Evolutionary conservation across 371 early-diverging fungal genomes (phyloP), one percentile per base, ranked within the genome.

Genomic region (Dichotomocladium elegans): DNA sequence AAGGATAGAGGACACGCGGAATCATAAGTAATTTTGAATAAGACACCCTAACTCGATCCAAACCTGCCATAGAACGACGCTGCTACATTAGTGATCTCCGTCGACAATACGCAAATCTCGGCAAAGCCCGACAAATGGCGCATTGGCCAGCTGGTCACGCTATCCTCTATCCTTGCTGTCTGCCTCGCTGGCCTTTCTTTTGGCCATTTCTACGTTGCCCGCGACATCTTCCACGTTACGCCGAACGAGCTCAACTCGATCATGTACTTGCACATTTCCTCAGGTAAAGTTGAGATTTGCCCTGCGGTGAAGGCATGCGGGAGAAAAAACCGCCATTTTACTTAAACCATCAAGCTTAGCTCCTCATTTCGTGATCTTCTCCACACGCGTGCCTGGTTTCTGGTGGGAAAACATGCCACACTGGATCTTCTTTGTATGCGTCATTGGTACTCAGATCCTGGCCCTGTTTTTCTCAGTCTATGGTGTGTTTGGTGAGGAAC

Each of bases 321-420:
- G n/a, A n/a, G n/a, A n/a, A n/a, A 55, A 47, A 45, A 56, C 12
- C 22, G 12, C 21, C 22, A 12, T 37, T 41, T 54, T 46, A 34
- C 10, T 12, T 26, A n/a, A 30, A 12, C 35, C 24, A 14, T 27
- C 33, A 17, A n/a, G n/a, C 27, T 41, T 59, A 55, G 82, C 82
- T 10, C 95, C 95, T 31, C 95, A 94, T 68, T 94, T 94, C 74
- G 84, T 91, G 42, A 93, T 95, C 68, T 95, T 93, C 68, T 91
- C 91, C 29, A 93, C 94, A 19, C 87, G 93, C 42, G 70, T 93
- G 28, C 79, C 88, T 21, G 86, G 89, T 17, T 88, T 82, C 75
- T 92, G 90, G 81, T 93, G 89, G 87, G 83, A 86, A 63, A 85
- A 80, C 51, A 70, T 83, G 64, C 93, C 93, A 2, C 82, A 85